These are phyloP conservation scores for Geranium rotundifolium DNA, from an alignment of 345 rosid species.

Conservation along the genomic window DNA sequence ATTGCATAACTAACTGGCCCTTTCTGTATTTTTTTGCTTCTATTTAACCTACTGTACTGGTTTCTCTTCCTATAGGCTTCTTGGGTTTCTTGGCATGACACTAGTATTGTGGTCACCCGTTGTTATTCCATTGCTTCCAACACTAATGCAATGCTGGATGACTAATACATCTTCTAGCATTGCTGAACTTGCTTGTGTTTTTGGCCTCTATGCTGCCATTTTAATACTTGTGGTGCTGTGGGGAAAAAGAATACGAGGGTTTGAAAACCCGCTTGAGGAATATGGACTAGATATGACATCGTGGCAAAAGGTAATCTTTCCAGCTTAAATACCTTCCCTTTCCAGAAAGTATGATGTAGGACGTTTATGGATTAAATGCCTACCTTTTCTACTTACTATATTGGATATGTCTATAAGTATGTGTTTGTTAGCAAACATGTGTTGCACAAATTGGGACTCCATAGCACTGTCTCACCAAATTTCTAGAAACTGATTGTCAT, in stretches of 20 bases:
- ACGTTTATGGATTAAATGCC: no score
- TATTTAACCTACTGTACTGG: not conserved
- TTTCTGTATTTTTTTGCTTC: not conserved
- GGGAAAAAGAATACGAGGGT: constrained; percentile 76
- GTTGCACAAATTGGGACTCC: no score
- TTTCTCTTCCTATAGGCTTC: constrained; percentile 35
- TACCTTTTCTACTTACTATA: no score
- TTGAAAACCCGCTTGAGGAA: constrained; percentile 57
- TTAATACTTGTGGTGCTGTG: constrained; percentile 59
- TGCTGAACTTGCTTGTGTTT: constrained; percentile 61
- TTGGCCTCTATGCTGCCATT: constrained; percentile 71
- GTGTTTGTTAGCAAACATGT: no score
- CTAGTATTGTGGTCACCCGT: constrained; percentile 86
- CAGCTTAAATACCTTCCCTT: constrained; percentile 5
- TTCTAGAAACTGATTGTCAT: no score
- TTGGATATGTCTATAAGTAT: no score
- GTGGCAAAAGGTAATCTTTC: constrained; percentile 37
- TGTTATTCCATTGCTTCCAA: constrained; percentile 72
- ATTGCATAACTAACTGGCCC: no score
- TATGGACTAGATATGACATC: constrained; percentile 70
- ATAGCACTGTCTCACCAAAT: no score
- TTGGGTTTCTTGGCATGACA: constrained; percentile 69
- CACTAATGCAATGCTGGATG: constrained; percentile 74
- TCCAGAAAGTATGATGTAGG: not conserved
- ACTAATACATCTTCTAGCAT: constrained; percentile 45